Evolutionary conservation across 495 filamentous ascomycete genomes (phyloP).

Genomic region (Rusavskia elegans): DNA sequence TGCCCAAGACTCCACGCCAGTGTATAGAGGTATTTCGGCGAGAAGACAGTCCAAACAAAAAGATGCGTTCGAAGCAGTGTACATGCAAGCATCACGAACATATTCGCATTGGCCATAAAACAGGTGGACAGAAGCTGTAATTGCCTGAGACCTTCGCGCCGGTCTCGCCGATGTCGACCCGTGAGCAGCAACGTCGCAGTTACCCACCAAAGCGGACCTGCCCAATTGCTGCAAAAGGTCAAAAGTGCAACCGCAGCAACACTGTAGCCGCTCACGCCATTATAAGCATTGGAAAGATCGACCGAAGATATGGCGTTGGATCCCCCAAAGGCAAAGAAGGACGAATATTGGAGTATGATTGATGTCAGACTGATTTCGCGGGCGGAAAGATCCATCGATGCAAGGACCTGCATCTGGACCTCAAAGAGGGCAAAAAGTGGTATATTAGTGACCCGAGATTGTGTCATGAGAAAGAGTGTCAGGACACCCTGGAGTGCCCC

Average conservation of each 20-base stretch:
- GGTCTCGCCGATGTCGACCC: conserved; percentile 10
- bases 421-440: conserved; percentile 69
- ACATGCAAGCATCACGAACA: conserved; percentile 79
- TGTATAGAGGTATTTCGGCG: conserved; percentile 85
- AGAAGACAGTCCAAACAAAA: conserved; percentile 99
- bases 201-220: conserved; percentile 77
- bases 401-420: conserved; percentile 36
- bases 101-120: conserved; percentile 40
- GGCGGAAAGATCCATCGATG: conserved; percentile 26
- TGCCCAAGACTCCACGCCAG: conserved; percentile 75
- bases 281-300: conserved; percentile 71
- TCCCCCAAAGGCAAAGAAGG: conserved; percentile 84
- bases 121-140: conserved; percentile 39
- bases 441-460: conserved; percentile 67
- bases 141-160: not conserved
- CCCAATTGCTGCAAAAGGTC: conserved; percentile 83
- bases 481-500: conserved; percentile 46
- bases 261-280: conserved; percentile 58
- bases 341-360: conserved; percentile 51
- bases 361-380: conserved; percentile 46
- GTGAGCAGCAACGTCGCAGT: conserved; percentile 42
- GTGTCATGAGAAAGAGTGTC: conserved; percentile 68
- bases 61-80: conserved; percentile 71
- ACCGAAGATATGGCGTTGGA: conserved; percentile 86
- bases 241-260: conserved; percentile 54